Base-by-base conservation (phyloP, 257 asterid species). In the Coffea canephora region DNA sequence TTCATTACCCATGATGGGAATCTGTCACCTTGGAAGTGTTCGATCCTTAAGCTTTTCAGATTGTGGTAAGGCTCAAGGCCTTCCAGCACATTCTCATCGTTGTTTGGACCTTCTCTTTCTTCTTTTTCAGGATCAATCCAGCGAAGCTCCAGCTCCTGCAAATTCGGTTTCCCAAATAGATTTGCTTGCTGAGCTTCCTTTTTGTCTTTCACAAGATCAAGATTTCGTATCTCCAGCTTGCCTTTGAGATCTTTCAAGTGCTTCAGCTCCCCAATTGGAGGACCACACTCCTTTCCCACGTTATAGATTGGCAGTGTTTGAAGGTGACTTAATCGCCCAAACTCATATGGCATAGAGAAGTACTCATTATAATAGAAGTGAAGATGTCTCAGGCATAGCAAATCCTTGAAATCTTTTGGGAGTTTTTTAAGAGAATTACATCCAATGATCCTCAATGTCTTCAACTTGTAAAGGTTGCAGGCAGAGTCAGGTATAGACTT, bases 51-150 rank as follows among this genome's bases (percentile, higher is more conserved):
- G 49, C 81, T 73, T 59, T 68, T 85, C 73, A 85, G 31, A 83
- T 82, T 83, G 18, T 75, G 82, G 41, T 77, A 84, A 59, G 88
- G 83, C 27, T 82, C 79, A 31, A 85, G 88, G 52, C 88, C 86
- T 15, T 79, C 80, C 72, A 85, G 75, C 23, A 82, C 83, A 73
- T 48, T 46, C 66, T 85, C 81, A 69, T 82, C 86, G 39, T 76
- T 79, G 49, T 6, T n/a, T 23, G 15, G n/a, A 18, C 23, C 64
- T 57, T 18, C 34, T 64, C 69, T 64, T 2, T 27, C 27, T 27
- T 27, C 27, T 27, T 0, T 27, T 27, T 27, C 3, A 15, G 0
- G 2, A 36, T 6, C 1, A 64, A 41, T 6, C 73, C 73, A 68
- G 16, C 36, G 73, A 36, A 68, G 73, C 36, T 34, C 49, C 49